phyloP scores from a whole-genome alignment of 768 basidiomycete genomes.

The Cystobasidium ongulense region DNA sequence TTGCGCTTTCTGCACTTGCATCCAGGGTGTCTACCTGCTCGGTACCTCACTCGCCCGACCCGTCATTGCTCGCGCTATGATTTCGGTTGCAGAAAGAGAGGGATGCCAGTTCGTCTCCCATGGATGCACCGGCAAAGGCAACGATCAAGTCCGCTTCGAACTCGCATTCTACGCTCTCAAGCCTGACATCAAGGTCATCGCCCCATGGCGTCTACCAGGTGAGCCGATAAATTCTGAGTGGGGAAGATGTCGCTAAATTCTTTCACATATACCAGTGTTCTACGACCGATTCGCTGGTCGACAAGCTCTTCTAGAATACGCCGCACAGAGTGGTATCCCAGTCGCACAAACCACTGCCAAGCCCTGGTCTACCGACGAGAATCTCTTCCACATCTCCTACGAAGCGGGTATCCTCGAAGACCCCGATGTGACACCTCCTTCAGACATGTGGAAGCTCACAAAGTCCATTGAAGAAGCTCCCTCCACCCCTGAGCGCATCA shows the following conservation, averaged over 20 bases:
- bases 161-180: slow-evolving; percentile 97
- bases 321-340: slow-evolving; percentile 76
- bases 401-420: slow-evolving; percentile 98
- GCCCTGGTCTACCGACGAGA: slow-evolving; percentile 99
- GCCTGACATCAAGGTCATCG: slow-evolving; percentile 96
- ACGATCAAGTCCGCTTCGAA: slow-evolving; percentile 99
- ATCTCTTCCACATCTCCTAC: slow-evolving; percentile 99
- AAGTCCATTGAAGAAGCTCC: slow-evolving; percentile 74
- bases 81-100: slow-evolving; percentile 76
- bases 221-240: slow-evolving; percentile 38
- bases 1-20: slow-evolving; percentile 42
- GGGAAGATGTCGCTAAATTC: not conserved
- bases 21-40: slow-evolving; percentile 80
- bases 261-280: slow-evolving; percentile 56
- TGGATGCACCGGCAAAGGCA: slow-evolving; percentile 99
- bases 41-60: slow-evolving; percentile 96
- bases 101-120: slow-evolving; percentile 98
- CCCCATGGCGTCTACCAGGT: slow-evolving; percentile 96
- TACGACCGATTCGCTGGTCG: slow-evolving; percentile 96
- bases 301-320: slow-evolving; percentile 81
- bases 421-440: slow-evolving; percentile 83
- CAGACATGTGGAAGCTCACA: slow-evolving; percentile 99
- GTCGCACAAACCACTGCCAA: slow-evolving; percentile 91
- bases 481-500: slow-evolving; percentile 63
- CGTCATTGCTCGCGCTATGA: slow-evolving; percentile 99